Conservation (phyloP, 345 rosid species). For the Citrus unshiu region DNA sequence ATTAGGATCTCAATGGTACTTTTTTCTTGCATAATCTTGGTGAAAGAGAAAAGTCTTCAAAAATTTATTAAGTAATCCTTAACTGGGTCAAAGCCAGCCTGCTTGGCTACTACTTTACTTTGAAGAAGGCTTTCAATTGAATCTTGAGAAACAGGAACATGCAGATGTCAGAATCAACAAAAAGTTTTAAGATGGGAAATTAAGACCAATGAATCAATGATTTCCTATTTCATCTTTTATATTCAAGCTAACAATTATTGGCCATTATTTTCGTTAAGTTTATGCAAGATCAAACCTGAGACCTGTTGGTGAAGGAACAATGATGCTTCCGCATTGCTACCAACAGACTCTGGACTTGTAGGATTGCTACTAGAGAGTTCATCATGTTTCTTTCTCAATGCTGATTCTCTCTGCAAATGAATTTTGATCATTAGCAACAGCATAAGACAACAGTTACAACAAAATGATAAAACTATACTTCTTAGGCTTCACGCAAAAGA, state of each 20-base stretch:
- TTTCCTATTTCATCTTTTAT: neutral
- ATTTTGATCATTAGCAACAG: slow-evolving; percentile 13
- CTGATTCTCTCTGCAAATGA: slow-evolving; percentile 72
- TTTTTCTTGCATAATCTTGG: neutral
- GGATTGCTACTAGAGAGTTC: slow-evolving; percentile 35
- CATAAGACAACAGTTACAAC: neutral
- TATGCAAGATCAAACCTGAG: slow-evolving; percentile 53
- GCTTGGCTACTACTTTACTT: slow-evolving; percentile 17
- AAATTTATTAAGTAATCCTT: slow-evolving; percentile 31
- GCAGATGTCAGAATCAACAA: slow-evolving; percentile 25
- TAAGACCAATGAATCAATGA: neutral
- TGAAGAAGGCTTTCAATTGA: slow-evolving; percentile 15
- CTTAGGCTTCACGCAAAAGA: neutral
- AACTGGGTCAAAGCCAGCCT: slow-evolving; percentile 33
- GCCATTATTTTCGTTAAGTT: neutral
- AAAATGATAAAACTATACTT: neutral
- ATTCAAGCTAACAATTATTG: slow-evolving; percentile 8
- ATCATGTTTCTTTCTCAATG: slow-evolving; percentile 63
- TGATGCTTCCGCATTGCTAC: slow-evolving; percentile 13
- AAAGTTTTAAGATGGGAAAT: slow-evolving; percentile 6
- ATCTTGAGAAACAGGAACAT: slow-evolving; percentile 40
- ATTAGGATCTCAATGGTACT: slow-evolving; percentile 25
- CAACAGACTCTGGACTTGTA: slow-evolving; percentile 26
- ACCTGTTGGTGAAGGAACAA: slow-evolving; percentile 17
- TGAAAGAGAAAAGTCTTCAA: slow-evolving; percentile 12